Percentiles rank a stretch among this genome's conserved stretches.
Conservation (phyloP, 108 stramenopile species). For the Nitzschia palea region DNA sequence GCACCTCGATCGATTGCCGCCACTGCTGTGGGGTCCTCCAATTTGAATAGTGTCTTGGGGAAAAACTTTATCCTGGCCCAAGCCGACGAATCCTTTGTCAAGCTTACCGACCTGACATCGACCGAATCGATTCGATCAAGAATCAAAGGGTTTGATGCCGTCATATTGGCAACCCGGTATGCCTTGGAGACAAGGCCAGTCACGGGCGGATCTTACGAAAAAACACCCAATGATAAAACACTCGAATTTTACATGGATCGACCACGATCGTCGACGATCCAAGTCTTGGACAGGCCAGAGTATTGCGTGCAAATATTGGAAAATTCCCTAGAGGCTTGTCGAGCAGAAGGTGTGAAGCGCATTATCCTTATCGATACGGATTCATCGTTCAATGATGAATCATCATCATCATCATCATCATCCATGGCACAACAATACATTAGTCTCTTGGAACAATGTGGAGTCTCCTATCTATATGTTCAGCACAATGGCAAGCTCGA, state of each 20-base stretch:
- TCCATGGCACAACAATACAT: conserved; percentile 33
- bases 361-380: conserved; percentile 67
- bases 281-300: conserved; percentile 17
- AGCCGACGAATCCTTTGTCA: conserved; percentile 69
- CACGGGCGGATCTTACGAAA: conserved; percentile 67
- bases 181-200: conserved; percentile 56
- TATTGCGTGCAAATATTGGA: conserved; percentile 34
- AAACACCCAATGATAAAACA: conserved; percentile 74
- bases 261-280: conserved; percentile 24
- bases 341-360: conserved; percentile 39
- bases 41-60: conserved; percentile 56
- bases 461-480: conserved; percentile 65
- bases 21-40: conserved; percentile 46
- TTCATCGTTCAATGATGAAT: conserved; percentile 23
- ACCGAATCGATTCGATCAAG: conserved; percentile 45
- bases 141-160: conserved; percentile 60
- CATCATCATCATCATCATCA: no score
- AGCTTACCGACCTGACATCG: conserved; percentile 56
- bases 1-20: conserved; percentile 61
- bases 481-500: conserved; percentile 41
- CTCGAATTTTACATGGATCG: conserved; percentile 77
- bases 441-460: conserved; percentile 45
- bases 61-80: conserved; percentile 67
- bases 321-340: conserved; percentile 54
- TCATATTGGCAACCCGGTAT: conserved; percentile 57